Conservation (phyloP, 805 yeast species). For the Ogataea henricii region DNA sequence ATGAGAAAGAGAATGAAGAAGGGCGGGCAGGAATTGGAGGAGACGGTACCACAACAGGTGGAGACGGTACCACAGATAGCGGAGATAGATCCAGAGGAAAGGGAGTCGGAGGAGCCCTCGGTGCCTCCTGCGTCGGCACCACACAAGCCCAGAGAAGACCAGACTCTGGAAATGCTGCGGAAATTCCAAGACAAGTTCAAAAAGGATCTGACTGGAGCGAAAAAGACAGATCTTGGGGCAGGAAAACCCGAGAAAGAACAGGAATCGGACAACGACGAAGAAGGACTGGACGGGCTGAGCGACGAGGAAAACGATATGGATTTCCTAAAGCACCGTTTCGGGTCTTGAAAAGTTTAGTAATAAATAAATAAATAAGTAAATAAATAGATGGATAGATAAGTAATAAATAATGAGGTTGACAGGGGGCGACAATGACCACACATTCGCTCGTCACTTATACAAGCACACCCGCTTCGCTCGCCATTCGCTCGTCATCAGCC, state of each 20-base stretch:
- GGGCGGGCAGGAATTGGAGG: neutral
- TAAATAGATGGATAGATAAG: neutral
- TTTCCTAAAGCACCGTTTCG: constrained; percentile 20
- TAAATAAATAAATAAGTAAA: constrained; percentile 1
- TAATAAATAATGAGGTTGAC: neutral
- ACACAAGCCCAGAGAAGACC: neutral
- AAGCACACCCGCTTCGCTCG: neutral
- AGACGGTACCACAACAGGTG: neutral
- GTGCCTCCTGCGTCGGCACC: neutral
- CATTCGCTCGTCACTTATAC: no score
- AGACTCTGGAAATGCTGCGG: constrained; percentile 6
- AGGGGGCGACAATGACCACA: neutral
- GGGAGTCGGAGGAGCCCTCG: neutral
- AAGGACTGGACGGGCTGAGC: constrained; percentile 18
- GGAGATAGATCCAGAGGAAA: neutral
- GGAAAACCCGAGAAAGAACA: neutral
- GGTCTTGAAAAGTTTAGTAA: constrained; percentile 6
- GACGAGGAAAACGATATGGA: constrained; percentile 19
- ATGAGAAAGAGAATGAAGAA: constrained; percentile 42
- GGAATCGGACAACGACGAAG: constrained; percentile 11
- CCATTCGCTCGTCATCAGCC: constrained; percentile 14
- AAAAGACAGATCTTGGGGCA: neutral
- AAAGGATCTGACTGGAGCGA: neutral
- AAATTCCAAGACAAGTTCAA: constrained; percentile 4
- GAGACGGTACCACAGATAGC: no score